These are phyloP conservation scores for Cryptococcus deneoformans DNA, from an alignment of 1,284 basidiomycete species.

Conservation along the genomic window DNA sequence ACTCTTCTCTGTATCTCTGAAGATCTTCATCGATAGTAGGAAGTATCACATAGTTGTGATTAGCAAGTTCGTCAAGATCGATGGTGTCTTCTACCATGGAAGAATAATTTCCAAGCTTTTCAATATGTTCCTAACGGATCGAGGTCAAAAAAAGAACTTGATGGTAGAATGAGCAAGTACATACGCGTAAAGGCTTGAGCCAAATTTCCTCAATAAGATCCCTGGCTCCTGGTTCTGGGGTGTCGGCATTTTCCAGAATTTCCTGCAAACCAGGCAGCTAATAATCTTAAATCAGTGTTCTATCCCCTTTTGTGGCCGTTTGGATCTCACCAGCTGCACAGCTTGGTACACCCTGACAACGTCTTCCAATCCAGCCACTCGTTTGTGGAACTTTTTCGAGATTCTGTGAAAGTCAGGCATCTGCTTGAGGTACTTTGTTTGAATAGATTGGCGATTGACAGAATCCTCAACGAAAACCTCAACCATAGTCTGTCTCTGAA, in stretches of 20 bases:
- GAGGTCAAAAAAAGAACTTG: neutral
- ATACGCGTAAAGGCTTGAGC: conserved; percentile 60
- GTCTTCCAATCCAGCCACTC: conserved; percentile 83
- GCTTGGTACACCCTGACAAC: conserved; percentile 97
- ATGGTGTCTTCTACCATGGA: conserved; percentile 97
- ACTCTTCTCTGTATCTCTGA: conserved; percentile 64
- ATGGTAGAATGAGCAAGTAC: conserved; percentile 14
- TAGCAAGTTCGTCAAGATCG: conserved; percentile 78
- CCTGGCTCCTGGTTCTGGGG: conserved; percentile 47
- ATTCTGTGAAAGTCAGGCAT: conserved; percentile 96
- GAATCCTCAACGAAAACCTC: conserved; percentile 81
- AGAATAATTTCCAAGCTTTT: conserved; percentile 69
- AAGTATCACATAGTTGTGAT: conserved; percentile 89
- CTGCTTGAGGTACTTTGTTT: conserved; percentile 81
- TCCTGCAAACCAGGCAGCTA: conserved; percentile 76
- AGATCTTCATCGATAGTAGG: conserved; percentile 62
- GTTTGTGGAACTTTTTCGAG: conserved; percentile 87
- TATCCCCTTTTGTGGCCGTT: neutral
- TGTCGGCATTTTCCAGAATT: conserved; percentile 53
- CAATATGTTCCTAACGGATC: conserved; percentile 58
- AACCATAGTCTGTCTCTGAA: conserved; percentile 80
- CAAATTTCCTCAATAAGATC: conserved; percentile 67
- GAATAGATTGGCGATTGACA: conserved; percentile 64
- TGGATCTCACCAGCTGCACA: conserved; percentile 57
- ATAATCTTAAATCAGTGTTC: neutral